phyloP scores from a whole-genome alignment of 2,329 filamentous ascomycete species.

The Pseudogymnoascus sp. region DNA sequence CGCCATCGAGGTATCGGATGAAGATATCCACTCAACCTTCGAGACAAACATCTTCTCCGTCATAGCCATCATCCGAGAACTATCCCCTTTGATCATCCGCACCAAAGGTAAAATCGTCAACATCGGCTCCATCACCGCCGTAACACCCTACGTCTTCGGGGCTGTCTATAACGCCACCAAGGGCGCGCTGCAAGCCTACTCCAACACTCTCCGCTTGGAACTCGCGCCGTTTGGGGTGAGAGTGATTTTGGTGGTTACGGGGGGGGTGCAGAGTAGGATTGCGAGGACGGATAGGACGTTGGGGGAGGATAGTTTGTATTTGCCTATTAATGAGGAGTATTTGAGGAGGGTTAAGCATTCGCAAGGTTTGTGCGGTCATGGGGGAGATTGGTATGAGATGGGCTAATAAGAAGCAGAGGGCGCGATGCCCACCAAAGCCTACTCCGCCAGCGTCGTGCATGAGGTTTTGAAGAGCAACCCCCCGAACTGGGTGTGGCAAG shows the following conservation, averaged over 20 bases:
- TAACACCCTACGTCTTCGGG: constrained; percentile 29
- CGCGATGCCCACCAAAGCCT: constrained; percentile 15
- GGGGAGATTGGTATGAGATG: background rate
- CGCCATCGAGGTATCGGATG: constrained; percentile 14
- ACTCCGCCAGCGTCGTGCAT: constrained; percentile 16
- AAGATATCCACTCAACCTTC: constrained; percentile 22
- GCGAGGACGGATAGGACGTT: constrained; percentile 1
- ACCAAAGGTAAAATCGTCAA: constrained; percentile 31
- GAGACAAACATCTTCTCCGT: constrained; percentile 33
- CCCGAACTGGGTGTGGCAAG: constrained; percentile 19
- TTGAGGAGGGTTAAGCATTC: background rate
- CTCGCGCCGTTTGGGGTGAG: constrained; percentile 18
- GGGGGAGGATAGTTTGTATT: constrained; percentile 9
- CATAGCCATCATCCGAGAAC: constrained; percentile 32
- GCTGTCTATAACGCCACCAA: constrained; percentile 36
- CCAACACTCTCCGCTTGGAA: constrained; percentile 33
- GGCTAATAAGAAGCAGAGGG: background rate
- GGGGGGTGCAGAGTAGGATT: constrained; percentile 9
- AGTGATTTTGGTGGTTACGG: constrained; percentile 11
- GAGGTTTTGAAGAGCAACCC: constrained; percentile 14
- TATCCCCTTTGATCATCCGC: constrained; percentile 30
- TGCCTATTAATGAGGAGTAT: background rate
- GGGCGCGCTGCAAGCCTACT: constrained; percentile 32
- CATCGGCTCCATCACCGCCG: constrained; percentile 30
- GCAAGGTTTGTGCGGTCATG: background rate